These are phyloP conservation scores for Penicillium thymicola DNA, from an alignment of 2,329 filamentous ascomycete genomes.

Conservation along the genomic window DNA sequence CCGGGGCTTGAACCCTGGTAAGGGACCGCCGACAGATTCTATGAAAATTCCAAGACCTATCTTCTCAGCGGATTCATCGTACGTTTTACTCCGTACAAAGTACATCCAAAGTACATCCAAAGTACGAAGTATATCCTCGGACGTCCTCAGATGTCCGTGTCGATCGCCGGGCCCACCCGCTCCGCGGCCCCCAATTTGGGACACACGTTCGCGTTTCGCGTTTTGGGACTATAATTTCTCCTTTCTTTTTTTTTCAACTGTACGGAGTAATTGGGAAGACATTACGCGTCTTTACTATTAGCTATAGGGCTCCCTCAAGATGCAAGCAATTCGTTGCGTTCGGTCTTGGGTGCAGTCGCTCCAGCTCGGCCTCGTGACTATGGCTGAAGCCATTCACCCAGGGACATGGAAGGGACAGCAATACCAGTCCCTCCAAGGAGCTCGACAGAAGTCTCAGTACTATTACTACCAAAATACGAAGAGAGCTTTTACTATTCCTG, in stretches of 20 bases:
- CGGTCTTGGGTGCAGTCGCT: neutral
- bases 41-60: neutral
- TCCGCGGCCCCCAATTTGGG: neutral
- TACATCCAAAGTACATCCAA: neutral
- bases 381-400: neutral
- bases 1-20: too few relatives aligned
- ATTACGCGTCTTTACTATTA: too few relatives aligned
- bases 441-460: neutral
- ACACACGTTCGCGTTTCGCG: neutral
- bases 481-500: neutral
- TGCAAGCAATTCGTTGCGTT: neutral
- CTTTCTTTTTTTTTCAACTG: neutral
- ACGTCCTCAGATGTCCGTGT: neutral
- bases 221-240: neutral
- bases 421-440: slow-evolving; percentile 1
- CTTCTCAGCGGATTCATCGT: neutral
- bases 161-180: neutral
- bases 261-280: neutral
- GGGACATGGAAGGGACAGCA: neutral
- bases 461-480: neutral
- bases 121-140: too few relatives aligned
- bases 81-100: neutral
- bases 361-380: neutral
- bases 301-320: neutral
- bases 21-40: neutral